These are phyloP conservation scores for Clarireedia homoeocarpa DNA, from an alignment of 2,329 filamentous ascomycete species.

Conservation along the genomic window DNA sequence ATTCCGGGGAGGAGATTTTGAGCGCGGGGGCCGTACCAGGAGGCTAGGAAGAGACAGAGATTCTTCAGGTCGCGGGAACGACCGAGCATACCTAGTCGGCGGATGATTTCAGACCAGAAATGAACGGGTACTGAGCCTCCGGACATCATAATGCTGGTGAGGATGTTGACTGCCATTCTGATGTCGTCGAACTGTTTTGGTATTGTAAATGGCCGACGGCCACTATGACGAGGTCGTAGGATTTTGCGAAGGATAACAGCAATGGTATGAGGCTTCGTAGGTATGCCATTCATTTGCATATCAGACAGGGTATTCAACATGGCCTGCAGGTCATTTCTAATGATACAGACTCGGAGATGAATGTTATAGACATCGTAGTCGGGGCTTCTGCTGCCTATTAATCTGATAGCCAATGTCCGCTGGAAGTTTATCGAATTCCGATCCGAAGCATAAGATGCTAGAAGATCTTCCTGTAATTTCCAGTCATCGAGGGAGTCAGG, in stretches of 20 bases:
- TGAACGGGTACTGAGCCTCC: constrained; percentile 35
- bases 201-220: constrained; percentile 13
- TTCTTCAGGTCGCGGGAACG: constrained; percentile 43
- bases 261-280: constrained; percentile 37
- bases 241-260: constrained; percentile 33
- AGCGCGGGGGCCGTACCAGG: constrained; percentile 29
- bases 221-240: constrained; percentile 32
- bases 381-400: constrained; percentile 33
- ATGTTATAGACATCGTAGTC: constrained; percentile 38
- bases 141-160: constrained; percentile 39
- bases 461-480: constrained; percentile 44
- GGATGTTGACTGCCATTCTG: constrained; percentile 35
- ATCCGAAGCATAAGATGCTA: constrained; percentile 42
- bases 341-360: constrained; percentile 34
- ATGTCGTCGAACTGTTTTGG: constrained; percentile 26
- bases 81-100: constrained; percentile 49
- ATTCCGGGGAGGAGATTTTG: neutral
- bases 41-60: constrained; percentile 42
- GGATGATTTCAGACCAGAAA: constrained; percentile 50
- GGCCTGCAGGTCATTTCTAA: constrained; percentile 28
- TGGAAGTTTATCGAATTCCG: constrained; percentile 45
- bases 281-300: constrained; percentile 39
- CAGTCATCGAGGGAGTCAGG: constrained; percentile 53
- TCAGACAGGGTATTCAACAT: constrained; percentile 31
- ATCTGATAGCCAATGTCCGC: constrained; percentile 47